phyloP scores from a whole-genome alignment of 345 rosid species.

The Citrus sinensis region DNA sequence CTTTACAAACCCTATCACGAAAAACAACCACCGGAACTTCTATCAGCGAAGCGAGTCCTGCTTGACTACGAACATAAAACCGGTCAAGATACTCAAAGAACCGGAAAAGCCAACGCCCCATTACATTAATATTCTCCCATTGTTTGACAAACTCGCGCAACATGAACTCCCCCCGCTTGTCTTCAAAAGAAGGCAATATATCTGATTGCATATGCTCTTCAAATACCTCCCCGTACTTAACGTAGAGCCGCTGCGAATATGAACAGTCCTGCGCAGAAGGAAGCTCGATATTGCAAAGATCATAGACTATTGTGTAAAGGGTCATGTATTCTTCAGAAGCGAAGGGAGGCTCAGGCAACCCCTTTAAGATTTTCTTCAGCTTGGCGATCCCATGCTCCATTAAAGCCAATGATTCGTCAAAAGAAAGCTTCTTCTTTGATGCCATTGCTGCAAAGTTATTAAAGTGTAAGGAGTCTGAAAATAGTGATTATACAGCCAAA shows the following conservation, averaged over 20 bases:
- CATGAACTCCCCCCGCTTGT: conserved; percentile 46
- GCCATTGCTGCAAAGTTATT: neutral
- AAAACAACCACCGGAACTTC: conserved; percentile 43
- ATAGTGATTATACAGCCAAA: neutral
- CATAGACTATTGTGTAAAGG: conserved; percentile 41
- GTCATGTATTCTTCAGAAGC: conserved; percentile 38
- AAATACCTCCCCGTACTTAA: conserved; percentile 28
- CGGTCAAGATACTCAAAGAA: conserved; percentile 55
- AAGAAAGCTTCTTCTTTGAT: neutral
- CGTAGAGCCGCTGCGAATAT: conserved; percentile 28
- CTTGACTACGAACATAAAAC: conserved; percentile 31
- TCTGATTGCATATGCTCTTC: conserved; percentile 22
- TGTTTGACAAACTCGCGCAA: conserved; percentile 49
- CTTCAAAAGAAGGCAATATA: conserved; percentile 41
- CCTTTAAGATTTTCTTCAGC: conserved; percentile 1
- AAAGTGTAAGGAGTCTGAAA: neutral
- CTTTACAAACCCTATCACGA: conserved; percentile 36
- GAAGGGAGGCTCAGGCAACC: conserved; percentile 31
- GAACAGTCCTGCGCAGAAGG: conserved; percentile 28
- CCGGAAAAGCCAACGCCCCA: conserved; percentile 55
- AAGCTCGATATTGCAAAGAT: conserved; percentile 33
- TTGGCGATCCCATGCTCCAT: neutral
- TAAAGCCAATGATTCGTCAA: neutral
- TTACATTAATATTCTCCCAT: conserved; percentile 49
- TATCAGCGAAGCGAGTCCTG: conserved; percentile 34